Evolutionary conservation across 78 protist species (phyloP).

Genomic region (Creolimax fragrantissima): DNA sequence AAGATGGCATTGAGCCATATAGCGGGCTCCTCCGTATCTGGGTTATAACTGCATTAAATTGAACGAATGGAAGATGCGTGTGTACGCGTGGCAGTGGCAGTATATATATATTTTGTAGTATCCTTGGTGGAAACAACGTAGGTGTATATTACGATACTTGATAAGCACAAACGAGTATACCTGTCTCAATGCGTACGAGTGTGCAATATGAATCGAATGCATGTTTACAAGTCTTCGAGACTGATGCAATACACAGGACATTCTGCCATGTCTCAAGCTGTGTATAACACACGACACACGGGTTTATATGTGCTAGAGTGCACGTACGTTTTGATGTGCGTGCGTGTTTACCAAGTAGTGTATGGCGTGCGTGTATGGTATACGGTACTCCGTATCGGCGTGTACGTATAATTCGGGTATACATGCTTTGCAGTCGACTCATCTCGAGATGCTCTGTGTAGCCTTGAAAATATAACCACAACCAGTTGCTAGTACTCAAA

Average conservation of each 20-base stretch:
- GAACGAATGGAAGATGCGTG: too few species aligned
- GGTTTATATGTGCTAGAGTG: not conserved
- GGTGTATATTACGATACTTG: not conserved
- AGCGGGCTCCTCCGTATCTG: not conserved
- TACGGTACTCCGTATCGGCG: too few species aligned
- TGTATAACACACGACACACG: not conserved
- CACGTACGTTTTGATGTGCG: too few species aligned
- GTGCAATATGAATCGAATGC: not conserved
- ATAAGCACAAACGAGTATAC: not conserved
- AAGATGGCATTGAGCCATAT: not conserved
- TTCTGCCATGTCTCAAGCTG: not conserved
- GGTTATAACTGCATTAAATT: not conserved
- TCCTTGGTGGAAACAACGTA: not conserved
- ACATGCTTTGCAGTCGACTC: not conserved
- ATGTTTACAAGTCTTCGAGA: not conserved
- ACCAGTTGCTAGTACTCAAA: not conserved
- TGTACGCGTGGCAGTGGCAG: too few species aligned
- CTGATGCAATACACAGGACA: not conserved
- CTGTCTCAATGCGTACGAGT: not conserved
- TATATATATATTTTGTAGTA: too few species aligned
- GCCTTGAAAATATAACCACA: not conserved
- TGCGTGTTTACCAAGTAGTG: too few species aligned
- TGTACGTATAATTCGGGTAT: not conserved
- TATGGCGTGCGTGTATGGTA: too few species aligned
- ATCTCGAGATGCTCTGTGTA: not conserved